phyloP scores from a whole-genome alignment of 345 rosid genomes.

The Arabidopsis thaliana region TAIR10.1 NC_003076.8:4909501-4910000 shows the following conservation, averaged over 20 bases:
- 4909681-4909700: not conserved
- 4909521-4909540: slow-evolving; percentile 61
- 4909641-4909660: slow-evolving; percentile 81
- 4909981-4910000: slow-evolving; percentile 59
- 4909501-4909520: slow-evolving; percentile 7
- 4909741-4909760: slow-evolving; percentile 80
- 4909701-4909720: not conserved
- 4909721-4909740: not conserved
- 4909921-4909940: not conserved
- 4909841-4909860: slow-evolving; percentile 77
- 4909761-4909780: slow-evolving; percentile 79
- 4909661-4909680: slow-evolving; percentile 11
- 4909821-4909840: slow-evolving; percentile 67
- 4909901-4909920: not conserved
- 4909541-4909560: slow-evolving; percentile 83
- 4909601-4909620: slow-evolving; percentile 69
- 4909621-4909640: slow-evolving; percentile 73
- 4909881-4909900: slow-evolving; percentile 8
- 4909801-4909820: slow-evolving; percentile 58
- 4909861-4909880: not conserved
- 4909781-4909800: slow-evolving; percentile 49
- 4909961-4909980: slow-evolving; percentile 76
- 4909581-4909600: slow-evolving; percentile 67
- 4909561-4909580: slow-evolving; percentile 82
- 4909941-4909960: slow-evolving; percentile 44